Percentiles rank a stretch among this genome's conserved stretches.
Evolutionary conservation across 169 alveolate species (phyloP).

Genomic region (Eimeria sp.): DNA sequence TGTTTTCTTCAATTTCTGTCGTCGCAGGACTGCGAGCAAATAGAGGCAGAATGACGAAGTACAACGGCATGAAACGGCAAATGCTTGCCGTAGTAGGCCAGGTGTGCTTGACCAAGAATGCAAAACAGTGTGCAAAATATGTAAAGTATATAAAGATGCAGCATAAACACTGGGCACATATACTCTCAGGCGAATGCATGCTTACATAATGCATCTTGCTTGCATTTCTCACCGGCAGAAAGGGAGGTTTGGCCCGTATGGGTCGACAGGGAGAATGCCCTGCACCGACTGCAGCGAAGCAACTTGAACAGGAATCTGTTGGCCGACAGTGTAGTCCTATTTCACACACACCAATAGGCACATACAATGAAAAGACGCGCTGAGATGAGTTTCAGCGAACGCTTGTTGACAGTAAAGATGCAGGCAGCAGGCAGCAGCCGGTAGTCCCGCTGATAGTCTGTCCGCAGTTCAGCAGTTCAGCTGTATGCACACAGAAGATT

Average conservation of each 20-base stretch:
- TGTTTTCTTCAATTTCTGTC: slow-evolving; percentile 66
- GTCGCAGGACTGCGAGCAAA: slow-evolving; percentile 43
- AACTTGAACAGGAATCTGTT: slow-evolving; percentile 68
- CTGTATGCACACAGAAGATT: too few species aligned
- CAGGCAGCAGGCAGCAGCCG: too few species aligned
- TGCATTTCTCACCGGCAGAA: slow-evolving; percentile 54
- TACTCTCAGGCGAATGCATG: too few species aligned
- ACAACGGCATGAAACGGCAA: not conserved
- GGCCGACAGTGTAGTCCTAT: slow-evolving; percentile 66
- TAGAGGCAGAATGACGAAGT: not conserved
- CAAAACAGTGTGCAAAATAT: not conserved
- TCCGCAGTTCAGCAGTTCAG: too few species aligned
- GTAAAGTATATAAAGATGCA: not conserved
- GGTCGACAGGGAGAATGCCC: slow-evolving; percentile 80
- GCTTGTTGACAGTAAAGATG: too few species aligned
- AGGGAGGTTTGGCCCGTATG: slow-evolving; percentile 64
- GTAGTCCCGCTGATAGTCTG: too few species aligned
- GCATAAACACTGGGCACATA: not conserved
- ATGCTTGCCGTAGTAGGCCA: not conserved
- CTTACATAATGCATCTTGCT: too few species aligned
- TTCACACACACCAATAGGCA: not conserved
- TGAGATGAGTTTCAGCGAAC: not conserved
- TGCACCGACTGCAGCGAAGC: slow-evolving; percentile 81
- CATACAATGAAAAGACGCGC: not conserved
- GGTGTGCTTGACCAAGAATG: not conserved